These are phyloP conservation scores for Musa troglodytarum DNA, from an alignment of 176 grass and related monocot species.

Conservation along the genomic window DNA sequence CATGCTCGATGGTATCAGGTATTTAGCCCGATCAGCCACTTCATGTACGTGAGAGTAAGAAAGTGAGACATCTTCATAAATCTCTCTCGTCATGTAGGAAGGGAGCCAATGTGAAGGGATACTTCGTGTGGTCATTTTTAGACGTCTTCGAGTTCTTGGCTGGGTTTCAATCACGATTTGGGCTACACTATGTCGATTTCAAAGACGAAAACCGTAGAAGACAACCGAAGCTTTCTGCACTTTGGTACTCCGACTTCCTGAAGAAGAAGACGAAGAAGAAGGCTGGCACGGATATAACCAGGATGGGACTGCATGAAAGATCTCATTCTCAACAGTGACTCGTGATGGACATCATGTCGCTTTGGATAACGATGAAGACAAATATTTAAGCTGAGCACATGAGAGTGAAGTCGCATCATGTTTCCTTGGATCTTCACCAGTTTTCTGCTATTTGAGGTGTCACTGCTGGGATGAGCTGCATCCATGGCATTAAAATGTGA, in stretches of 20 bases:
- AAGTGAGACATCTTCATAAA: no score
- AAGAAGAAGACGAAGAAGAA: background rate
- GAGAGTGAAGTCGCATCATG: no score
- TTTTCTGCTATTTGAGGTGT: no score
- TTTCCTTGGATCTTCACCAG: no score
- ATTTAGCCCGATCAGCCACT: background rate
- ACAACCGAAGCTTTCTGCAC: slow-evolving; percentile 33
- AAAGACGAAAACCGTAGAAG: slow-evolving; percentile 17
- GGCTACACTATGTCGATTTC: slow-evolving; percentile 43
- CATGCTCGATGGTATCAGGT: slow-evolving; percentile 41
- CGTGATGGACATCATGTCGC: no score
- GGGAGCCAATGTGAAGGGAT: slow-evolving; percentile 49
- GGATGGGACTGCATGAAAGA: background rate
- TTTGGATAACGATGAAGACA: no score
- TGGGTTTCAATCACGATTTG: slow-evolving; percentile 30
- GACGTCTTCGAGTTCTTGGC: slow-evolving; percentile 43
- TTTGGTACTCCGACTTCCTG: slow-evolving; percentile 46
- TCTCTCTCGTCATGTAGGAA: slow-evolving; percentile 15
- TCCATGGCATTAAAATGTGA: no score
- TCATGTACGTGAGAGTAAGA: no score
- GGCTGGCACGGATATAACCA: background rate
- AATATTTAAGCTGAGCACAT: no score
- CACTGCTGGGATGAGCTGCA: no score
- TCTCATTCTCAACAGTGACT: background rate
- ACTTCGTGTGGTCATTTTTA: slow-evolving; percentile 49